Conservation (phyloP, 352 stramenopile genomes). For the Phytophthora citricola region DNA sequence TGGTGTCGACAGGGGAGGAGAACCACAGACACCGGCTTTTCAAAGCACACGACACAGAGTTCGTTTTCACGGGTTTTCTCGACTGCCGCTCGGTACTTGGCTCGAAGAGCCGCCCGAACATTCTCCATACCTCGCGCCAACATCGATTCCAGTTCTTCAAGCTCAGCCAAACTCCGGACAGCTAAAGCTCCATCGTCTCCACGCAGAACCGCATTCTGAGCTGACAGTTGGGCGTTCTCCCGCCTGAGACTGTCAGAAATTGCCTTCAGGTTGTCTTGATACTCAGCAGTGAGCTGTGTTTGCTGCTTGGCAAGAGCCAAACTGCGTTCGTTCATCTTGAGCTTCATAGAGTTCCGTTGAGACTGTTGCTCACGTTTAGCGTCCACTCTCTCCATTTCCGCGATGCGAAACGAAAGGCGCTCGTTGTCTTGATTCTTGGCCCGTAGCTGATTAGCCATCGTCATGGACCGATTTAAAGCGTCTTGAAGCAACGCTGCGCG, state of each 20-base stretch:
- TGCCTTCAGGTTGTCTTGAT: constrained; percentile 40
- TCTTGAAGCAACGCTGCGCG: constrained; percentile 30
- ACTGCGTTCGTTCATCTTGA: constrained; percentile 36
- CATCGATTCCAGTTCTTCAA: constrained; percentile 52
- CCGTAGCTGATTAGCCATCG: constrained; percentile 44
- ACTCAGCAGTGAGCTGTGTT: constrained; percentile 33
- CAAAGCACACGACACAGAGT: constrained; percentile 68
- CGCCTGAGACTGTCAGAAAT: constrained; percentile 29
- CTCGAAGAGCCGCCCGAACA: constrained; percentile 37
- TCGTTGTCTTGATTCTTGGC: constrained; percentile 56
- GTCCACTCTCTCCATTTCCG: constrained; percentile 27
- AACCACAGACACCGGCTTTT: constrained; percentile 50
- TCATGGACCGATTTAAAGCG: constrained; percentile 47
- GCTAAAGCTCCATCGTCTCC: constrained; percentile 34
- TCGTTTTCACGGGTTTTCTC: constrained; percentile 28
- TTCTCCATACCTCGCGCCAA: constrained; percentile 35
- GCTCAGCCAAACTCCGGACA: constrained; percentile 39
- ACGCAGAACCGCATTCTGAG: constrained; percentile 25
- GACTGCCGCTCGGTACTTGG: constrained; percentile 38
- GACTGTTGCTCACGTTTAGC: constrained; percentile 27
- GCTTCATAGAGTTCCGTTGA: constrained; percentile 34
- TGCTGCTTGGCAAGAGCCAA: constrained; percentile 46
- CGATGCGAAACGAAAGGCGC: constrained; percentile 35
- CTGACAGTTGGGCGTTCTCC: constrained; percentile 35
- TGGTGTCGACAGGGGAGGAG: constrained; percentile 68